phyloP scores from a whole-genome alignment of 495 filamentous ascomycete species.

The Talaromyces stipitatus region DNA sequence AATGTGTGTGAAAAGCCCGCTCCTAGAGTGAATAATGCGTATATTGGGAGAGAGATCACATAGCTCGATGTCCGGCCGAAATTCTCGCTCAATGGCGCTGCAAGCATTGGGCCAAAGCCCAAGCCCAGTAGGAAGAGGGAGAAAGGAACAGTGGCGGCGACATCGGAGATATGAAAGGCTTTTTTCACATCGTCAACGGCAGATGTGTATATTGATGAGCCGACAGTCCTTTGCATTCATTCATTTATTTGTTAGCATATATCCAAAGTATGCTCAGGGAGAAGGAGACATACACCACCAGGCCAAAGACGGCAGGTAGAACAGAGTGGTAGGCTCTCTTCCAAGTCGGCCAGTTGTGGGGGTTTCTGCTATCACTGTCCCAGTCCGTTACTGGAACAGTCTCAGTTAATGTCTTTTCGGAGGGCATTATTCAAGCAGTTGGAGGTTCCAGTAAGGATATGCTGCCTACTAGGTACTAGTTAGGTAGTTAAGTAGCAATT shows the following conservation, averaged over 20 bases:
- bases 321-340: too few species aligned
- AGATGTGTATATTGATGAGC: constrained; percentile 44
- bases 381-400: too few species aligned
- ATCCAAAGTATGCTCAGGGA: background rate
- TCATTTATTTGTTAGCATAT: background rate
- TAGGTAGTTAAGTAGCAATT: too few species aligned
- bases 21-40: constrained; percentile 55
- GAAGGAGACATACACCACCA: constrained; percentile 15
- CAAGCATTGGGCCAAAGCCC: constrained; percentile 51
- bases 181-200: constrained; percentile 30
- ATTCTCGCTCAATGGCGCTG: constrained; percentile 50
- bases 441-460: too few species aligned
- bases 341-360: constrained; percentile 26
- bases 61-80: constrained; percentile 50
- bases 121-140: constrained; percentile 49
- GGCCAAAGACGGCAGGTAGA: too few species aligned
- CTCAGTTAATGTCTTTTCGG: too few species aligned
- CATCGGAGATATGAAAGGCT: constrained; percentile 39
- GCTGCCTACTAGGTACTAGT: too few species aligned
- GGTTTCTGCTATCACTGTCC: constrained; percentile 27
- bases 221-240: constrained; percentile 33
- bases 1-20: constrained; percentile 52
- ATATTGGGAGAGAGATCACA: constrained; percentile 41
- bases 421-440: too few species aligned
- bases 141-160: constrained; percentile 45